These are phyloP conservation scores for Babesia ovis DNA, from an alignment of 169 alveolate genomes.

Conservation along the genomic window DNA sequence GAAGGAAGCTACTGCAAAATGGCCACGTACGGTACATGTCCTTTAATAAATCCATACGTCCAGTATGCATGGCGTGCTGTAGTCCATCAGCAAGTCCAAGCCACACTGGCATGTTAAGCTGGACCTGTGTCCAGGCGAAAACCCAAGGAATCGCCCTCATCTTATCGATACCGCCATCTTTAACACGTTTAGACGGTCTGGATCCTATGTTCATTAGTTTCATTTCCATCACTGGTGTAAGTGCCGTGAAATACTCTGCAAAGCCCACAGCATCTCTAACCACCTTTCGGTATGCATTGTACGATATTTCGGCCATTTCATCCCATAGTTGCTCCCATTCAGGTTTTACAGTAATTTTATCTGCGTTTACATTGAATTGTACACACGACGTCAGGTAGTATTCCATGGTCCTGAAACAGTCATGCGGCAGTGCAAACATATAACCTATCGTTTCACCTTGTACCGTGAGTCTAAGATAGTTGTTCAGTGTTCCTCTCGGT, in stretches of 20 bases:
- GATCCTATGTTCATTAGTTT: conserved; percentile 82
- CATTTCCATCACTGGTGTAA: conserved; percentile 83
- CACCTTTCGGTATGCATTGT: conserved; percentile 73
- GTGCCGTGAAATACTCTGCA: conserved; percentile 78
- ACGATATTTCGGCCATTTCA: conserved; percentile 73
- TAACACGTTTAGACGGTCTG: conserved; percentile 79
- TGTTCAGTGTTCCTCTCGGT: conserved; percentile 80
- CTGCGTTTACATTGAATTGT: conserved; percentile 65
- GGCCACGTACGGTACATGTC: conserved; percentile 83
- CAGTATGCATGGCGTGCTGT: conserved; percentile 48
- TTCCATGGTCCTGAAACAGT: conserved; percentile 79
- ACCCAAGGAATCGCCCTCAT: conserved; percentile 88
- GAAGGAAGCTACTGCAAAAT: conserved; percentile 78
- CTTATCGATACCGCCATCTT: conserved; percentile 81
- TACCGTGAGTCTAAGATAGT: conserved; percentile 80
- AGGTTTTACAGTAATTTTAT: conserved; percentile 44
- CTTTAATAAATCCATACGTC: conserved; percentile 55
- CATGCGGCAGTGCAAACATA: conserved; percentile 71
- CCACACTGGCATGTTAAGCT: conserved; percentile 84
- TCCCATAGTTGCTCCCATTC: conserved; percentile 79
- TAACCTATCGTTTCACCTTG: conserved; percentile 81
- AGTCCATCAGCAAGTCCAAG: conserved; percentile 76
- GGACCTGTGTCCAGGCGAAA: conserved; percentile 85
- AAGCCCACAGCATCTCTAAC: conserved; percentile 73
- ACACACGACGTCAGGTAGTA: conserved; percentile 77